Conservation (phyloP, 1,139 yeast species). For the Candida gigantensis region DNA sequence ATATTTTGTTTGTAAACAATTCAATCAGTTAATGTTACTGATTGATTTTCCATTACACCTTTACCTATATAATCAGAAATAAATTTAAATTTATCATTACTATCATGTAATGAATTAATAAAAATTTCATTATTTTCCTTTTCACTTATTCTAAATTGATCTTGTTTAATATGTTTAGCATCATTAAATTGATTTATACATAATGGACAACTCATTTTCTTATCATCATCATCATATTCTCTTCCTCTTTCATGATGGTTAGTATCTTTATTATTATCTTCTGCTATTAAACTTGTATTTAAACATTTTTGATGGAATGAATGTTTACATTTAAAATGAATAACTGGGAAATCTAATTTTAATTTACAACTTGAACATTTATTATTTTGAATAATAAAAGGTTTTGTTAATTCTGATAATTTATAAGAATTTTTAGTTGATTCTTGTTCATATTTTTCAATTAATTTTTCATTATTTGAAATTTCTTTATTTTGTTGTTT, state of each 20-base stretch:
- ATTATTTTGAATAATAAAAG: conserved; percentile 66
- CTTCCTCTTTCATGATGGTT: no score
- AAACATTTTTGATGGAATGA: conserved; percentile 86
- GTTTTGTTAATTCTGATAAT: conserved; percentile 55
- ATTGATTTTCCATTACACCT: conserved; percentile 71
- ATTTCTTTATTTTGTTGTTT: conserved; percentile 66
- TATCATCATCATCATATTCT: conserved; percentile 18
- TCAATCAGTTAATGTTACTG: conserved; percentile 7
- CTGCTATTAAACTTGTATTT: conserved; percentile 40
- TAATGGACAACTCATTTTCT: conserved; percentile 57
- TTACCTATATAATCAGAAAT: conserved; percentile 82
- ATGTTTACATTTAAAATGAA: conserved; percentile 86
- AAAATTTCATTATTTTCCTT: conserved; percentile 67
- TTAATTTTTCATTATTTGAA: conserved; percentile 63
- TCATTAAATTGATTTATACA: conserved; percentile 73
- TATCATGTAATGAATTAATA: conserved; percentile 55
- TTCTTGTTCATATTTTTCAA: conserved; percentile 70
- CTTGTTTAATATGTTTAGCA: conserved; percentile 55
- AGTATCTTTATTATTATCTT: conserved; percentile 8
- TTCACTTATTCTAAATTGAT: conserved; percentile 52
- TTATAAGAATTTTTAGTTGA: conserved; percentile 55
- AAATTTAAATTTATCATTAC: conserved; percentile 69
- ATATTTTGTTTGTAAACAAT: conserved; percentile 1
- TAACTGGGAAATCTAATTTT: conserved; percentile 73
- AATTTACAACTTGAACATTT: conserved; percentile 72